Evolutionary conservation across 371 early-diverging fungal species (phyloP).

Genomic region (Circinella umbellata): DNA sequence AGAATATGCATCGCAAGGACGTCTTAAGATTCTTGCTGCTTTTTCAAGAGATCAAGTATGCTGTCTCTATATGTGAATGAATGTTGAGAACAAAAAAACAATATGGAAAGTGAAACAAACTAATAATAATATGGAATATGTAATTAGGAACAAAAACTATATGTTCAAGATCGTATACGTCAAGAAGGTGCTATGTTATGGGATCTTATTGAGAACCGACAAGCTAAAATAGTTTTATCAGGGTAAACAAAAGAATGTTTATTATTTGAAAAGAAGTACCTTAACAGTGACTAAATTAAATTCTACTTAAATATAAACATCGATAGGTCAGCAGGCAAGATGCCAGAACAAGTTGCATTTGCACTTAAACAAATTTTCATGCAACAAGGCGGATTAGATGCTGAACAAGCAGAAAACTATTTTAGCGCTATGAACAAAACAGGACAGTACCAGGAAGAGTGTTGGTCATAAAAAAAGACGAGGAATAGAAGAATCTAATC

Average conservation of each 20-base stretch:
- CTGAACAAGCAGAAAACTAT: slow-evolving; percentile 65
- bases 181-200: slow-evolving; percentile 66
- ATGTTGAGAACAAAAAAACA: too few species aligned
- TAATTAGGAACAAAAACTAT: slow-evolving; percentile 35
- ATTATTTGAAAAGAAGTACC: too few species aligned
- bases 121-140: background rate
- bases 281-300: too few species aligned
- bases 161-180: slow-evolving; percentile 86
- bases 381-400: slow-evolving; percentile 56
- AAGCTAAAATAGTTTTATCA: slow-evolving; percentile 71
- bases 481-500: too few species aligned
- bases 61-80: too few species aligned
- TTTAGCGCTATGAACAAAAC: slow-evolving; percentile 65
- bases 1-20: slow-evolving; percentile 42
- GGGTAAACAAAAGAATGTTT: slow-evolving; percentile 50
- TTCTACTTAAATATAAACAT: background rate
- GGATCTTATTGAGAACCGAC: slow-evolving; percentile 62
- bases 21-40: slow-evolving; percentile 68
- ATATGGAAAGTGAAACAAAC: background rate
- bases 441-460: slow-evolving; percentile 86
- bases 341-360: slow-evolving; percentile 82
- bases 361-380: slow-evolving; percentile 73
- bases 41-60: slow-evolving; percentile 72
- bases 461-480: slow-evolving; percentile 64
- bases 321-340: slow-evolving; percentile 73